Conservation (phyloP, 345 rosid genomes). For the rapeseed (Brassica napus) region Da-Ae NC_063440.1:19297001-19297500, state of each 20-base stretch:
- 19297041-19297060: conserved; percentile 34
- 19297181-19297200: conserved; percentile 28
- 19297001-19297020: conserved; percentile 38
- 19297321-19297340: not conserved
- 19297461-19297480: no score
- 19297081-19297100: not conserved
- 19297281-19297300: not conserved
- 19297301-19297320: not conserved
- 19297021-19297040: conserved; percentile 37
- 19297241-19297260: not conserved
- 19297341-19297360: not conserved
- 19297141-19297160: conserved; percentile 39
- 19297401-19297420: no score
- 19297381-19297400: no score
- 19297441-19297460: no score
- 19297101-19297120: conserved; percentile 37
- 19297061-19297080: not conserved
- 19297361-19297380: not conserved
- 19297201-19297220: conserved; percentile 3
- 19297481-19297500: no score
- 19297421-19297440: no score
- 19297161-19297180: conserved; percentile 46
- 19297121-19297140: conserved; percentile 38
- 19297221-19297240: not conserved
- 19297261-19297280: not conserved